Conservation (phyloP, 192 early-diverging fungal genomes). For the Backusella morwellensis region DNA sequence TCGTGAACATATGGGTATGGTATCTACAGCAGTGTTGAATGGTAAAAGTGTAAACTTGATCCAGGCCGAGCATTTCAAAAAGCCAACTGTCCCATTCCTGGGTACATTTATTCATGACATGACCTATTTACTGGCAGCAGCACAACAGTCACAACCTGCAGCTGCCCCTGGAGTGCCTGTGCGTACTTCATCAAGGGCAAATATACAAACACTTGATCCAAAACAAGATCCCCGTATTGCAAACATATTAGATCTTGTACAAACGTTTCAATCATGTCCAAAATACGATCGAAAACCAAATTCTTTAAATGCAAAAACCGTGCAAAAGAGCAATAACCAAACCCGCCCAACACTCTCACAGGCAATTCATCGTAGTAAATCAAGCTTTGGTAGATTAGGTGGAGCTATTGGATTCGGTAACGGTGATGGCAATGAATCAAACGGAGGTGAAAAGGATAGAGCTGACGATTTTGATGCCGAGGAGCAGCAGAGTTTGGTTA, state of each 20-base stretch:
- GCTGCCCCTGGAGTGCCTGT: constrained; percentile 48
- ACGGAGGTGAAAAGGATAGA: not conserved
- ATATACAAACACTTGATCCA: constrained; percentile 4
- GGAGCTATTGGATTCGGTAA: constrained; percentile 23
- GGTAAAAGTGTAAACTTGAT: constrained; percentile 7
- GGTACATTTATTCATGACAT: constrained; percentile 78
- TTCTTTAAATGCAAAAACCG: constrained; percentile 44
- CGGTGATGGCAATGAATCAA: constrained; percentile 20
- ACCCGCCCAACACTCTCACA: constrained; percentile 50
- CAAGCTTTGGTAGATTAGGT: constrained; percentile 24
- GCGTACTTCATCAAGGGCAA: constrained; percentile 24
- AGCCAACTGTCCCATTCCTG: constrained; percentile 71
- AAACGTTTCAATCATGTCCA: constrained; percentile 54
- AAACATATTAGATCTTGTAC: constrained; percentile 55
- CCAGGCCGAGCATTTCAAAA: constrained; percentile 20
- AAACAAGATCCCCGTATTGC: constrained; percentile 54
- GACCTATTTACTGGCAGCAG: constrained; percentile 65
- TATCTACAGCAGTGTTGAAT: constrained; percentile 10
- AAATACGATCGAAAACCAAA: constrained; percentile 52
- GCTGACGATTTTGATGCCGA: not conserved
- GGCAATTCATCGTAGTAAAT: constrained; percentile 47
- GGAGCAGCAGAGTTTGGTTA: constrained; percentile 48
- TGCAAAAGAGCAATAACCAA: constrained; percentile 39
- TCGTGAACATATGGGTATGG: constrained; percentile 50
- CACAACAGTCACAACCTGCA: constrained; percentile 40